Percentiles rank a stretch among this genome's conserved stretches.
phyloP scores from a whole-genome alignment of 768 basidiomycete genomes.

The Tubosaeta sp. region DNA sequence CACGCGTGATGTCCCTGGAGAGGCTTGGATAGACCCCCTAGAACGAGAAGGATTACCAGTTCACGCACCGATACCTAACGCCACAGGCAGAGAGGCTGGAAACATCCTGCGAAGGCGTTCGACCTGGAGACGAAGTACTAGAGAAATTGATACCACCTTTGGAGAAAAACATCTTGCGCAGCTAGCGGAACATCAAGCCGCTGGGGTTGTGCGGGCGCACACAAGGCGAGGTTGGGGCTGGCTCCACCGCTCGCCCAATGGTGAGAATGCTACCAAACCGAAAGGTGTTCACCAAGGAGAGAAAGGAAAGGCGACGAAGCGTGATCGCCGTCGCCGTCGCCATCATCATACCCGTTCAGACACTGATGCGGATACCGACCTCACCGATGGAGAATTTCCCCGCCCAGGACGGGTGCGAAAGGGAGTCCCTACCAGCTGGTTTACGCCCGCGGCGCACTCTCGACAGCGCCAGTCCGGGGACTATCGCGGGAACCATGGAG shows the following conservation, averaged over 20 bases:
- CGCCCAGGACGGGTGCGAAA: slow-evolving; percentile 13
- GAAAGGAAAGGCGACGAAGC: slow-evolving; percentile 5
- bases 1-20: slow-evolving; percentile 43
- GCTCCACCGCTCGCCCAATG: slow-evolving; percentile 10
- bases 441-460: slow-evolving; percentile 1
- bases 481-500: slow-evolving; percentile 2
- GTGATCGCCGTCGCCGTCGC: neutral
- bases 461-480: slow-evolving; percentile 5
- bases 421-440: slow-evolving; percentile 18
- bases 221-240: slow-evolving; percentile 30
- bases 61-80: slow-evolving; percentile 26
- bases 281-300: neutral
- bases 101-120: slow-evolving; percentile 14
- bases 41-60: slow-evolving; percentile 63
- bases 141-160: slow-evolving; percentile 2
- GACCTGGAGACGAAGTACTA: slow-evolving; percentile 10
- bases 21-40: slow-evolving; percentile 53
- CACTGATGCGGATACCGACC: slow-evolving; percentile 6
- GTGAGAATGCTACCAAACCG: neutral
- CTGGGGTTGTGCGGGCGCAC: slow-evolving; percentile 42
- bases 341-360: slow-evolving; percentile 8
- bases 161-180: slow-evolving; percentile 24
- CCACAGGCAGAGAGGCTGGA: neutral
- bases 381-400: neutral
- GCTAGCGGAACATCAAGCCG: slow-evolving; percentile 33